phyloP scores from a whole-genome alignment of 2,329 filamentous ascomycete genomes.

The Zymoseptoria ardabiliae region DNA sequence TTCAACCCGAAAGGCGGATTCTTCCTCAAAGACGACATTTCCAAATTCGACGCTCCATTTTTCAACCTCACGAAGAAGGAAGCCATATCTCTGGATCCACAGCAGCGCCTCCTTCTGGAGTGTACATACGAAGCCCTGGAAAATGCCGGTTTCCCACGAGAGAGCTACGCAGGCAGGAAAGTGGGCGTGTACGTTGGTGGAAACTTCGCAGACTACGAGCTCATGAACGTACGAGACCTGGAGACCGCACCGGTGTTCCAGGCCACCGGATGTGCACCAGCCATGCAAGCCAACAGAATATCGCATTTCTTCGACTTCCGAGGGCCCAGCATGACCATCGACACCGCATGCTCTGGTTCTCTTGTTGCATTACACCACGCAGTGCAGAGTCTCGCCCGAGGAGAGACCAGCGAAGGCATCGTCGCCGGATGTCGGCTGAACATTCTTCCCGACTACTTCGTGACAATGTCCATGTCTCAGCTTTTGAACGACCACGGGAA shows the following conservation, averaged over 20 bases:
- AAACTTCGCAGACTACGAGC: constrained; percentile 9
- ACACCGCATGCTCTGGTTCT: constrained; percentile 9
- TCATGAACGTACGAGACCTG: constrained; percentile 7
- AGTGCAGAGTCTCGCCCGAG: neutral
- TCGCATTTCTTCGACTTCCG: constrained; percentile 12
- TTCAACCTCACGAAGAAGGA: constrained; percentile 14
- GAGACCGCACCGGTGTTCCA: constrained; percentile 12
- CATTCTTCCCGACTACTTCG: neutral
- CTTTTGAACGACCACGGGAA: constrained; percentile 10
- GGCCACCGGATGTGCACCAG: constrained; percentile 7
- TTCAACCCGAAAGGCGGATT: constrained; percentile 4
- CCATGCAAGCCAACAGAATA: constrained; percentile 7
- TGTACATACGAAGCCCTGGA: constrained; percentile 13
- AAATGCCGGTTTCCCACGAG: constrained; percentile 7
- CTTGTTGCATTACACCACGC: constrained; percentile 3
- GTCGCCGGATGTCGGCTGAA: constrained; percentile 1
- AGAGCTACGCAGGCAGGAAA: constrained; percentile 4
- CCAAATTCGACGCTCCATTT: constrained; percentile 15
- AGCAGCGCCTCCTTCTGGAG: constrained; percentile 17
- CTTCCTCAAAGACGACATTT: constrained; percentile 12
- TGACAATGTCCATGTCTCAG: neutral
- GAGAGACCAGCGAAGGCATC: neutral
- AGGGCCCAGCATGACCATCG: constrained; percentile 10
- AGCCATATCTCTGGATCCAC: constrained; percentile 17
- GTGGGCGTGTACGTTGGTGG: constrained; percentile 10